Base-by-base conservation (phyloP, 2,329 filamentous ascomycete species). In the Colletotrichum sp. region DNA sequence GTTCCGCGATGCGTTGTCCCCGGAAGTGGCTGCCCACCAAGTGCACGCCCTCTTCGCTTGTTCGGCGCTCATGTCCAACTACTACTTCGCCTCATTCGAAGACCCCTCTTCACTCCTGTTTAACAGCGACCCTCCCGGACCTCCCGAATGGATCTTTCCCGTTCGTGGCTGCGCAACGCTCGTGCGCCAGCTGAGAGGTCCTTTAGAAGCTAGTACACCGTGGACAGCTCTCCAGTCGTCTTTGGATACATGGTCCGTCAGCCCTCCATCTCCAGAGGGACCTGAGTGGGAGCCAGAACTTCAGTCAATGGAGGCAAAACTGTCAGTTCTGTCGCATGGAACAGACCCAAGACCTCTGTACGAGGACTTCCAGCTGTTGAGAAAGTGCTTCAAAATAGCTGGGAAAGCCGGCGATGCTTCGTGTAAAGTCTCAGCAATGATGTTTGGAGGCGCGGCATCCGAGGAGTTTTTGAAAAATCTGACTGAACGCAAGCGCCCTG, bases 291-390 rank as follows among this genome's bases (percentile, higher is more conserved):
- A 64, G 7, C 61, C n/a, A 44, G 61, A 64, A 15, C 0, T 64
- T 27, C 34, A 64, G 22, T 44, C 22, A 3, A 22, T 44, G 22
- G 28, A 39, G n/a, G n/a, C 19, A 12, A 44, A 15, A 25, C 6
- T 44, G 2, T 2, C 0, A 25, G 32, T 0, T 0, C 1, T 64
- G 13, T 32, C 61, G n/a, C 3, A 15, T 16, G n/a, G 30, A 9
- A 15, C 6, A 39, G 22, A 2, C 2, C 2, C 5, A 0, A 12
- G 5, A 27, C 16, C 34, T 34, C 2, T 44, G 22, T 64, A 64
- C 13, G 34, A 64, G 13, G 61, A 64, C 13, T 44, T 44, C 34
- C 28, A 39, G 16, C 22, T 64, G n/a, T n/a, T 64, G 9, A 32
- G 25, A n/a, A 27, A 34, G 7, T 64, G n/a, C 36, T 64, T 64